A percentile compares a stretch with the other conserved stretches of the same genome.
Evolutionary conservation across 2,329 filamentous ascomycete species (phyloP).

Genomic region (Calonectria pauciramosa): DNA sequence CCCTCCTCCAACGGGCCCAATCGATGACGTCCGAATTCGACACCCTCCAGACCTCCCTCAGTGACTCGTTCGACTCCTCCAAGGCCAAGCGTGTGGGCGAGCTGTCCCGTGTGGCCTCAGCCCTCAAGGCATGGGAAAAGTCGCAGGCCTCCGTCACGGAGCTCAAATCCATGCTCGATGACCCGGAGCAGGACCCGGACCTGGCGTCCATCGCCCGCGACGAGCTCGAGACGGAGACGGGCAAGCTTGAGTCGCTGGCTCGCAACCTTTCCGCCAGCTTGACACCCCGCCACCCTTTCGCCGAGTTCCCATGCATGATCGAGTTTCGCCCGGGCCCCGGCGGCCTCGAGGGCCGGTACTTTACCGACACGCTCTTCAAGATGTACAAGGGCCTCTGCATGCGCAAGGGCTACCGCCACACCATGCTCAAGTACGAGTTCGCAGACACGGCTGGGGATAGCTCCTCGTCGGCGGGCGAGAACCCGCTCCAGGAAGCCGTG

Average conservation of each 20-base stretch:
- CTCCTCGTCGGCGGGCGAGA: conserved; percentile 70
- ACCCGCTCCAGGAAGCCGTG: conserved; percentile 86
- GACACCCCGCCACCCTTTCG: conserved; percentile 91
- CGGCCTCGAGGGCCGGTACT: conserved; percentile 91
- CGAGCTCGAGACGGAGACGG: conserved; percentile 78
- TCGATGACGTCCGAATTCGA: conserved; percentile 70
- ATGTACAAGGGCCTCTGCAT: conserved; percentile 91
- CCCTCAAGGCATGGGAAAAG: conserved; percentile 71
- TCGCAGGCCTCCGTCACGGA: conserved; percentile 67
- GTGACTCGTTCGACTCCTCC: conserved; percentile 67
- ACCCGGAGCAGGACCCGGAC: conserved; percentile 71
- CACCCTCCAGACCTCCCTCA: conserved; percentile 64
- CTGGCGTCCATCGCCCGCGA: conserved; percentile 84
- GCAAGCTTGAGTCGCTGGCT: conserved; percentile 73
- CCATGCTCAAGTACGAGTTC: conserved; percentile 84
- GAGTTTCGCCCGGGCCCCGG: conserved; percentile 95
- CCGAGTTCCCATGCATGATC: conserved; percentile 88
- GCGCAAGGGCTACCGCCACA: conserved; percentile 74
- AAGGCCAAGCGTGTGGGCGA: conserved; percentile 73
- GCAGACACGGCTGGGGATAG: conserved; percentile 73
- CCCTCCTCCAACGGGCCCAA: conserved; percentile 72
- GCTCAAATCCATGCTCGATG: conserved; percentile 63
- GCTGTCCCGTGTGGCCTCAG: conserved; percentile 68
- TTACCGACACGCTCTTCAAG: conserved; percentile 86
- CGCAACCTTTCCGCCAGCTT: conserved; percentile 80